phyloP scores from a whole-genome alignment of 2,329 filamentous ascomycete genomes.

The Alternaria viburni region DNA sequence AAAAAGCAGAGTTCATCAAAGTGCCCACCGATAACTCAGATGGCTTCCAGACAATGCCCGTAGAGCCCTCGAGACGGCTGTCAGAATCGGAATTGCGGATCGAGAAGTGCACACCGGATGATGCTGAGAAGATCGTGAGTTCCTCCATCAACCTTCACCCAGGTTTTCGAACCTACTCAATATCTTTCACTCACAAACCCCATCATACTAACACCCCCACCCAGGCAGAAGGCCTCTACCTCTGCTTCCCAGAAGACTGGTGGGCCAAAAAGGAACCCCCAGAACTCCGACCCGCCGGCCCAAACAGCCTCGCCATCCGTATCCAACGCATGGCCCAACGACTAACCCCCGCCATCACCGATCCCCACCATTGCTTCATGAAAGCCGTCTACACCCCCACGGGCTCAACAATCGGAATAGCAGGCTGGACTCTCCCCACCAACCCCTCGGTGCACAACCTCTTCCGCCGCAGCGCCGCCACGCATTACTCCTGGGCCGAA shows the following conservation, averaged over 20 bases:
- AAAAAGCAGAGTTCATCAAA: constrained; percentile 26
- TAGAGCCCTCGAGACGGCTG: constrained; percentile 24
- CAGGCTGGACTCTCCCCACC: constrained; percentile 34
- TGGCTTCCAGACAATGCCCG: constrained; percentile 26
- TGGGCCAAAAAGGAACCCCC: constrained; percentile 34
- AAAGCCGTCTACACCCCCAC: constrained; percentile 35
- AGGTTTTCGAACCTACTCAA: not conserved
- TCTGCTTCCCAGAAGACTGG: constrained; percentile 24
- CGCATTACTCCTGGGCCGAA: constrained; percentile 29
- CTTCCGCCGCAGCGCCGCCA: constrained; percentile 26
- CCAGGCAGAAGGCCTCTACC: constrained; percentile 40
- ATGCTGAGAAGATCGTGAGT: constrained; percentile 26
- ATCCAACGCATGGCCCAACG: constrained; percentile 27
- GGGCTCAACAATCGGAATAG: constrained; percentile 29
- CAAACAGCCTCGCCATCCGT: constrained; percentile 11
- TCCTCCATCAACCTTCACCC: not conserved
- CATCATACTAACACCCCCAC: not conserved
- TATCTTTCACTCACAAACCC: not conserved
- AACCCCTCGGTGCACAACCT: constrained; percentile 23
- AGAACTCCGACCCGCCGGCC: constrained; percentile 14
- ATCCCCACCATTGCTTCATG: constrained; percentile 27
- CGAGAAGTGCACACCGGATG: constrained; percentile 22
- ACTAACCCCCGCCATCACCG: constrained; percentile 22
- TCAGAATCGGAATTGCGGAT: constrained; percentile 24
- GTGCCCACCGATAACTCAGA: constrained; percentile 2